Conservation (phyloP, 805 yeast species). For the Cyberlindnera veronae region DNA sequence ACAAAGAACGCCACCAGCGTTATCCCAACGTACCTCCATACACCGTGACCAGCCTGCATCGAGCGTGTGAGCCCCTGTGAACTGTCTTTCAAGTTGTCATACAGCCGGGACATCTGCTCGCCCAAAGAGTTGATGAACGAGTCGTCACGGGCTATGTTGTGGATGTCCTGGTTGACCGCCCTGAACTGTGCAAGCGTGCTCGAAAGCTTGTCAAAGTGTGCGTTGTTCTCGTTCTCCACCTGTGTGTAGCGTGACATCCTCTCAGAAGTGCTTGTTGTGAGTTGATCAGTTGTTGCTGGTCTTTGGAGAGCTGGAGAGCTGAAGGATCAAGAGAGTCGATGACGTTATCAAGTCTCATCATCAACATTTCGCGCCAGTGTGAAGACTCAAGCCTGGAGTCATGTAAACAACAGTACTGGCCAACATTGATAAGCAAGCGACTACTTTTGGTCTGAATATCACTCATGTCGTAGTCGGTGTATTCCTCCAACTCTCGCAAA, state of each 20-base stretch:
- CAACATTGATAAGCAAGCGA: too few relatives aligned
- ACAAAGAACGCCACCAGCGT: constrained; percentile 54
- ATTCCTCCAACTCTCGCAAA: too few relatives aligned
- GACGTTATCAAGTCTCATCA: too few relatives aligned
- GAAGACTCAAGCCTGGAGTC: too few relatives aligned
- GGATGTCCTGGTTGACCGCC: constrained; percentile 64
- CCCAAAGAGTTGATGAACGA: constrained; percentile 40
- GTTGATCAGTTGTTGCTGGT: too few relatives aligned
- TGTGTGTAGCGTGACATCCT: constrained; percentile 26
- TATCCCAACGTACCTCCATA: constrained; percentile 56
- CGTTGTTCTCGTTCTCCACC: constrained; percentile 47
- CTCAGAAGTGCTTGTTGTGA: too few relatives aligned
- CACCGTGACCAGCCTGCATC: constrained; percentile 53
- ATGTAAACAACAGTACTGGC: too few relatives aligned
- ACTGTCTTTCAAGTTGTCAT: constrained; percentile 47
- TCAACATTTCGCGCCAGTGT: too few relatives aligned
- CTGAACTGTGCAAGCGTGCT: constrained; percentile 62
- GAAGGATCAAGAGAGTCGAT: too few relatives aligned
- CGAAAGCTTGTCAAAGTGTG: constrained; percentile 58
- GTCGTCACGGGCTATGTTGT: constrained; percentile 57
- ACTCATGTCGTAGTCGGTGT: too few relatives aligned
- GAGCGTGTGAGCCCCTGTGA: constrained; percentile 53
- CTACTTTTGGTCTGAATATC: too few relatives aligned
- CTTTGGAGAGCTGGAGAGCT: too few relatives aligned
- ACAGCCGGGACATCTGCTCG: constrained; percentile 48